phyloP scores from a whole-genome alignment of 2,329 filamentous ascomycete genomes.

The Colletotrichum endophyticum region DNA sequence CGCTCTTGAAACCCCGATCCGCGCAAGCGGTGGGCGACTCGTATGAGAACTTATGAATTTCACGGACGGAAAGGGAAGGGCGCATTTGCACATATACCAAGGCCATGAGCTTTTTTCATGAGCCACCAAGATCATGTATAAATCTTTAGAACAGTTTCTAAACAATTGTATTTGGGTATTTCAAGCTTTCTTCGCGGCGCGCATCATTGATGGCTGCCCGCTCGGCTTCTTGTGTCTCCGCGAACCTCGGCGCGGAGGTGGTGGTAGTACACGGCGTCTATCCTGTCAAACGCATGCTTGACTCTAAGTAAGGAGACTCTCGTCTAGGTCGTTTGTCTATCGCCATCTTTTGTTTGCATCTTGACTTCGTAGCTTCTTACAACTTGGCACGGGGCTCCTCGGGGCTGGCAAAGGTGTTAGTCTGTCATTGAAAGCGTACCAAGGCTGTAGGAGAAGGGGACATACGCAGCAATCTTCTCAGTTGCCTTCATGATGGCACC shows the following conservation, averaged over 20 bases:
- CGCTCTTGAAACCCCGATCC: not conserved
- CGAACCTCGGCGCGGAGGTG: not conserved
- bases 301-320: not conserved
- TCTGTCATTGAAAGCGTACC: no score
- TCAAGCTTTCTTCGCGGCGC: not conserved
- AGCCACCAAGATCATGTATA: not conserved
- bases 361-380: not conserved
- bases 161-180: not conserved
- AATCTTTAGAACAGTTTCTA: not conserved
- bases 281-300: not conserved
- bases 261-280: not conserved
- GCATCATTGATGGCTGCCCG: not conserved
- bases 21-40: not conserved
- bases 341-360: not conserved
- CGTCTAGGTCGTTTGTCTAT: not conserved
- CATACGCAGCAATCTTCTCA: conserved; percentile 44
- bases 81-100: conserved; percentile 14
- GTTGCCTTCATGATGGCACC: conserved; percentile 56
- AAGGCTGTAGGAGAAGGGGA: no score
- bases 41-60: not conserved
- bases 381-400: conserved; percentile 13
- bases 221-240: not conserved
- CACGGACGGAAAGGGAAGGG: not conserved
- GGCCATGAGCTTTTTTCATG: not conserved
- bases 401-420: not conserved